phyloP scores from a whole-genome alignment of 768 basidiomycete genomes.

The Tephrocybe sp. region DNA sequence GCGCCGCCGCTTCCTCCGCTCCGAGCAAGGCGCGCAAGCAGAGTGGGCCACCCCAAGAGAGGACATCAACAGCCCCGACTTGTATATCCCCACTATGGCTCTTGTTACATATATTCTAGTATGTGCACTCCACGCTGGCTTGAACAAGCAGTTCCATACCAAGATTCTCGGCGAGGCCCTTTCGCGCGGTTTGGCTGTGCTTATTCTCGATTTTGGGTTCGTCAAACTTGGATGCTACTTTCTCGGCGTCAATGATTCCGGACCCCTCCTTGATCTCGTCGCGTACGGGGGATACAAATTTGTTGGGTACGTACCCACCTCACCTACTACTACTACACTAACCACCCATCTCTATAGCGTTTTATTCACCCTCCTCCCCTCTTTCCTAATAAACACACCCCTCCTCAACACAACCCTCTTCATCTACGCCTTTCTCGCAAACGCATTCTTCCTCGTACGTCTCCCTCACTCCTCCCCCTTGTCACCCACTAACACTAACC shows the following conservation, averaged over 20 bases:
- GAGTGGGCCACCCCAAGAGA: slow-evolving; percentile 91
- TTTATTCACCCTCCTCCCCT: slow-evolving; percentile 73
- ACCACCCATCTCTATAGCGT: slow-evolving; percentile 47
- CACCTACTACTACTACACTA: not conserved
- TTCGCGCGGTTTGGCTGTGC: slow-evolving; percentile 79
- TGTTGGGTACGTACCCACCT: slow-evolving; percentile 66
- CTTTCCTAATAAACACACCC: slow-evolving; percentile 59
- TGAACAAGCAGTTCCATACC: slow-evolving; percentile 82
- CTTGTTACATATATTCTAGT: slow-evolving; percentile 94
- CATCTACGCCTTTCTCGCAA: slow-evolving; percentile 82
- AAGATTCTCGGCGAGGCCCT: slow-evolving; percentile 85
- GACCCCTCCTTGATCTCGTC: slow-evolving; percentile 75
- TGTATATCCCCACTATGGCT: slow-evolving; percentile 98
- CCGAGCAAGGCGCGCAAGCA: slow-evolving; percentile 55
- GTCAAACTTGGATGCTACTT: slow-evolving; percentile 93
- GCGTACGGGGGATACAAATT: slow-evolving; percentile 98
- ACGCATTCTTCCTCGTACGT: slow-evolving; percentile 90
- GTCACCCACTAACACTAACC: not conserved
- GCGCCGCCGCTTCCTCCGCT: slow-evolving; percentile 54
- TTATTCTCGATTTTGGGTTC: slow-evolving; percentile 84
- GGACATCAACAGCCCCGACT: slow-evolving; percentile 93
- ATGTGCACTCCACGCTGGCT: slow-evolving; percentile 79
- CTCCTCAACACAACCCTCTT: slow-evolving; percentile 72
- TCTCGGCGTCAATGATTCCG: slow-evolving; percentile 75
- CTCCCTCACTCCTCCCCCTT: not conserved